Percentiles rank a stretch among this genome's conserved stretches.
These are phyloP conservation scores for Lagenidium giganteum DNA, from an alignment of 352 stramenopile species.

Conservation along the genomic window DNA sequence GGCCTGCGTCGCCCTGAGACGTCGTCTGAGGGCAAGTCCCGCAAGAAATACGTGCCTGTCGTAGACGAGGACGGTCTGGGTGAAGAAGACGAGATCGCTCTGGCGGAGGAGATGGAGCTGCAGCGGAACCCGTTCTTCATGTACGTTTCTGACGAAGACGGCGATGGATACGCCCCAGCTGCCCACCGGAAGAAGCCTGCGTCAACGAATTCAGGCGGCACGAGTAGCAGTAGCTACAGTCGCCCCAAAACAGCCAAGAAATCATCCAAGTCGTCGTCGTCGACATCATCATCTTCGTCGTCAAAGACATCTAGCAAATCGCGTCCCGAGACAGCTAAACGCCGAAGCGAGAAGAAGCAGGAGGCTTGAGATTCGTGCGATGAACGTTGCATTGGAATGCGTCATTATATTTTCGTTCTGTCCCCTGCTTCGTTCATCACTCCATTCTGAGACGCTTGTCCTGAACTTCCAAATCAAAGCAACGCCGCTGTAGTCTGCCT, in stretches of 20 bases:
- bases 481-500: no score
- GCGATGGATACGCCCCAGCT: conserved; percentile 70
- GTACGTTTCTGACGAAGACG: conserved; percentile 79
- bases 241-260: conserved; percentile 64
- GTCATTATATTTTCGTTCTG: no score
- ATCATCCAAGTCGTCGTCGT: conserved; percentile 23
- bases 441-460: no score
- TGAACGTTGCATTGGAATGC: no score
- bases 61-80: conserved; percentile 15
- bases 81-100: conserved; percentile 65
- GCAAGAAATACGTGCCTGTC: conserved; percentile 35
- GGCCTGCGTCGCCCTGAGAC: conserved; percentile 64
- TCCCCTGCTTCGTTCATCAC: no score
- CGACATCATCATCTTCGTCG: conserved; percentile 31
- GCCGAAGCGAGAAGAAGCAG: conserved; percentile 48
- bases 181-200: conserved; percentile 37
- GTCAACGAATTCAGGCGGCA: conserved; percentile 3
- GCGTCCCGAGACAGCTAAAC: conserved; percentile 52
- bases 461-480: no score
- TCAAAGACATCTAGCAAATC: no score
- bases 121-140: conserved; percentile 77
- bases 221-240: conserved; percentile 22
- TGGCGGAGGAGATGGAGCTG: conserved; percentile 63
- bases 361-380: no score
- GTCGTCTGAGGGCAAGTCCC: conserved; percentile 57